Base-by-base conservation (phyloP, 2,329 filamentous ascomycete genomes). In the Chaetomiaceae sp. region DNA sequence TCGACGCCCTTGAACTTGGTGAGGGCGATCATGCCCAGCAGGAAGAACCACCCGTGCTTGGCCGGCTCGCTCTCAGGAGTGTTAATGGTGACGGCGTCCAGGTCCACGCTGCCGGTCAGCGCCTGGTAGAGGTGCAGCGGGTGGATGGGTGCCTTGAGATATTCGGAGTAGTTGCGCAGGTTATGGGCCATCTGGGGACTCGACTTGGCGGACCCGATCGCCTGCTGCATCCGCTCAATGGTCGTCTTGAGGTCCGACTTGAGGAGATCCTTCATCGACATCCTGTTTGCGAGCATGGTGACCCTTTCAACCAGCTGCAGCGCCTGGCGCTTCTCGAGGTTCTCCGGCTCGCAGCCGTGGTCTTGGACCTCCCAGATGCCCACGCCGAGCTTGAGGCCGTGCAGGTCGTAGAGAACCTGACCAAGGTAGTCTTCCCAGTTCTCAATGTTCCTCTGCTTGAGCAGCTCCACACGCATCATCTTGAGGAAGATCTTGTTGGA, bases 211-310 rank as follows among this genome's bases (percentile, higher is more conserved):
- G 82, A 81, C 1, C 89, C 90, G 50, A 97, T 86, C 5, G 89
- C 86, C 61, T 89, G 85, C 67, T 97, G 91, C 71, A 99, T 89
- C 61, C 91, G 91, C 55, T 99, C 94, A 54, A 99, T 94, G 0
- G 91, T 90, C 15, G 79, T 83, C 67, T 92, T 95, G 50, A 99
- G 76, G 52, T 97, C 90, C 15, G 91, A 94, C 68, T 95, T 97
- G 15, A 91, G 82, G 17, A 97, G 73, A 60, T 97, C 94, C 64
- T 92, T 95, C 74, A 95, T 88, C 20, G 89, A 85, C 76, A 96
- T 86, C 57, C 88, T 85, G 46, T 86, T 85, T 2, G 89, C 89
- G 54, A 96, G 83, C 33, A 82, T 76, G 65, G 95, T 86, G 34
- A 97, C 82, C 64, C 91, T 88, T 57, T 95, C 88, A 11, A 96